Evolutionary conservation across 2,329 filamentous ascomycete genomes (phyloP).

Genomic region (Tolypocladium tropicale): DNA sequence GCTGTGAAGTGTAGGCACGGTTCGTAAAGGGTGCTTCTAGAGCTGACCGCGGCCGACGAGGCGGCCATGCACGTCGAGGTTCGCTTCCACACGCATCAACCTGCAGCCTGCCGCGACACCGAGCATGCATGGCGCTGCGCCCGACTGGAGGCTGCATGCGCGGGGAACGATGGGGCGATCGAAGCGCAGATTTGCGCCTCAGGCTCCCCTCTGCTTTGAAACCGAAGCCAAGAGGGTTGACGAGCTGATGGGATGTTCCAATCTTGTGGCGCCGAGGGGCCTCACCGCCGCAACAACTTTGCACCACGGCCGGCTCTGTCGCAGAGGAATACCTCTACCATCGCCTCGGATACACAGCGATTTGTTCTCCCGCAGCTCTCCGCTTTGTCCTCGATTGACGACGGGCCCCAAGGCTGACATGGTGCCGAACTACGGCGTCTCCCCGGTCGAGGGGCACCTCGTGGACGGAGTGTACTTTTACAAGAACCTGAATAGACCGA

Average conservation of each 20-base stretch:
- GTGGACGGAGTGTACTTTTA: slow-evolving; percentile 4
- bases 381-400: background rate
- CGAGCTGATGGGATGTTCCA: too few species aligned
- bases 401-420: background rate
- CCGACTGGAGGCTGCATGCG: background rate
- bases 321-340: slow-evolving; percentile 6
- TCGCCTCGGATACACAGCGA: slow-evolving; percentile 3
- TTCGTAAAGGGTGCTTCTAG: too few species aligned
- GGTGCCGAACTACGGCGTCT: slow-evolving; percentile 5
- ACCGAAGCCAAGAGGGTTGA: too few species aligned
- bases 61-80: background rate
- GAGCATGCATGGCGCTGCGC: background rate
- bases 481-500: background rate
- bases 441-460: slow-evolving; percentile 1
- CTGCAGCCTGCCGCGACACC: background rate
- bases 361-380: background rate
- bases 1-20: too few species aligned
- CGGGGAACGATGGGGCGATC: background rate
- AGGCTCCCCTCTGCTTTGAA: too few species aligned
- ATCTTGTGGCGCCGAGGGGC: background rate
- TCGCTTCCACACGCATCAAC: background rate
- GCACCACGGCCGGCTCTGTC: slow-evolving; percentile 3
- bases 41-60: too few species aligned
- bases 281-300: background rate
- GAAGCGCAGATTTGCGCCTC: background rate